phyloP scores from a whole-genome alignment of 768 basidiomycete species.

The Amanita phalloides region DNA sequence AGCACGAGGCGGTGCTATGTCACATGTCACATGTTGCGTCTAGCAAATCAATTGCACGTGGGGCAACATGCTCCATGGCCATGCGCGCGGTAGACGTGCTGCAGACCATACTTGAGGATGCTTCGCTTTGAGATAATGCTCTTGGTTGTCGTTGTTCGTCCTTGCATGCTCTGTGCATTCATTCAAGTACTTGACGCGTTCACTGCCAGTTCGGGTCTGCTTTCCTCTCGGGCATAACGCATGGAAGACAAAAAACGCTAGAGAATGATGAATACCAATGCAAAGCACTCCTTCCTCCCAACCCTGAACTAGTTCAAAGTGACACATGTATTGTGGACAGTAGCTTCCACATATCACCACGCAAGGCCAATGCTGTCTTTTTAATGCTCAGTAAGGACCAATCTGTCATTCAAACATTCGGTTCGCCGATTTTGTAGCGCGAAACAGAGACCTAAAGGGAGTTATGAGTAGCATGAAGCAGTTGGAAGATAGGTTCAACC shows the following conservation, averaged over 20 bases:
- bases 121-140: neutral
- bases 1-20: too few species aligned
- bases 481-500: conserved; percentile 88
- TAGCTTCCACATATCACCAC: neutral
- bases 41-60: too few species aligned
- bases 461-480: conserved; percentile 59
- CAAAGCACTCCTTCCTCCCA: neutral
- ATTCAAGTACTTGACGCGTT: neutral
- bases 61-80: too few species aligned
- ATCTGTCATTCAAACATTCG: neutral
- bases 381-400: neutral
- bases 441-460: conserved; percentile 49
- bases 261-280: neutral
- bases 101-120: too few species aligned
- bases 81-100: too few species aligned
- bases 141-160: neutral
- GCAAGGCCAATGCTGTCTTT: neutral
- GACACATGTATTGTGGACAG: neutral
- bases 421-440: conserved; percentile 22
- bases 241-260: neutral
- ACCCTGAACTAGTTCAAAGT: neutral
- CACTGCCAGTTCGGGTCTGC: neutral
- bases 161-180: neutral
- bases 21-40: too few species aligned
- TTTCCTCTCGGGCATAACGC: neutral